phyloP scores from a whole-genome alignment of 2,329 filamentous ascomycete genomes.

The Ophiocordyceps unilateralis region DNA sequence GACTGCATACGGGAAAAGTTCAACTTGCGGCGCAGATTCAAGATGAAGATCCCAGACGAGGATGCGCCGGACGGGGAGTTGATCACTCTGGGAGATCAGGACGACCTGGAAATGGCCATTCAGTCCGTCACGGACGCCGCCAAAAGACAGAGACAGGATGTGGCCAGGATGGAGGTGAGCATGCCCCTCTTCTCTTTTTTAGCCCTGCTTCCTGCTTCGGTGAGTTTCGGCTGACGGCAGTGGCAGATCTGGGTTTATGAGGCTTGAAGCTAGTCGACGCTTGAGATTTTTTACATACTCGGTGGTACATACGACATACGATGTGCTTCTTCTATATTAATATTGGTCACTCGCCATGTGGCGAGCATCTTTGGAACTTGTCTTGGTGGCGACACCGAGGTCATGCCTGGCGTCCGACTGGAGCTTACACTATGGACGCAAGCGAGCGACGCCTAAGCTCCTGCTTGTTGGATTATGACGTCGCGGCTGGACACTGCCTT shows the following conservation, averaged over 20 bases:
- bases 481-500: not conserved
- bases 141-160: slow-evolving; percentile 57
- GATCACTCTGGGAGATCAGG: slow-evolving; percentile 94
- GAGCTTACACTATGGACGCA: not conserved
- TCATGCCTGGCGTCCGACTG: not conserved
- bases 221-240: slow-evolving; percentile 9
- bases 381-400: not conserved
- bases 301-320: not conserved
- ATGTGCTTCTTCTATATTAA: not conserved
- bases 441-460: not conserved
- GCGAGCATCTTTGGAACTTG: not conserved
- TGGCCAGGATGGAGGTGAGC: slow-evolving; percentile 90
- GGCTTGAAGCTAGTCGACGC: slow-evolving; percentile 15
- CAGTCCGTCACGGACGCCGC: slow-evolving; percentile 50
- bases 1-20: slow-evolving; percentile 79
- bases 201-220: too few relatives aligned
- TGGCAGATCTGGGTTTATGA: slow-evolving; percentile 32
- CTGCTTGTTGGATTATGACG: not conserved
- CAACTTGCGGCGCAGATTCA: slow-evolving; percentile 57
- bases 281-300: not conserved
- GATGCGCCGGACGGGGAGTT: slow-evolving; percentile 63
- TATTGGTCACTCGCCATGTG: not conserved
- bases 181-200: not conserved
- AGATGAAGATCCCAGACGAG: slow-evolving; percentile 78
- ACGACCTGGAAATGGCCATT: slow-evolving; percentile 83